phyloP scores from a whole-genome alignment of 441 rosid species.

The Jatropha multifida region DNA sequence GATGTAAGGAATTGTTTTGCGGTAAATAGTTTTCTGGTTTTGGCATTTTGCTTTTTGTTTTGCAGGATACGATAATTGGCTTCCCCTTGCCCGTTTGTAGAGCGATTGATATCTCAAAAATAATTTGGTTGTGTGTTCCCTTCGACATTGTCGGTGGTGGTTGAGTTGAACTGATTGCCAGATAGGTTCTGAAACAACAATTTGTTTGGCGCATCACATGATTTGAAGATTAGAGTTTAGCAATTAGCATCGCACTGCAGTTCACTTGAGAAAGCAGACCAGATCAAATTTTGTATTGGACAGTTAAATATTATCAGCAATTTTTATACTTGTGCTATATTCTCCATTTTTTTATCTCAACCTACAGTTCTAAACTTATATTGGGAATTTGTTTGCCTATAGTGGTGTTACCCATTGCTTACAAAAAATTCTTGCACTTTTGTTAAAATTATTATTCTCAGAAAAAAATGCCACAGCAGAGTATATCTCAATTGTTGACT shows the following conservation, averaged over 20 bases:
- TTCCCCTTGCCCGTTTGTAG: constrained; percentile 1
- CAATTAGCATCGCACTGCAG: constrained; percentile 1
- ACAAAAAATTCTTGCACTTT: neutral
- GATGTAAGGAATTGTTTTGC: neutral
- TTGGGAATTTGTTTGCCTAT: constrained; percentile 17
- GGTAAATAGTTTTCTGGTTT: neutral
- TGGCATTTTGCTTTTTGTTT: neutral
- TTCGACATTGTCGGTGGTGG: constrained; percentile 9
- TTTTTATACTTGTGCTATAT: constrained; percentile 11
- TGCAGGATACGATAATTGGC: constrained; percentile 24
- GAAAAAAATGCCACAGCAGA: too few relatives aligned
- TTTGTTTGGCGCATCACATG: constrained; percentile 12
- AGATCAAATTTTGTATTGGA: constrained; percentile 12
- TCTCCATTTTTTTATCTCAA: neutral
- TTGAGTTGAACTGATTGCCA: constrained; percentile 17
- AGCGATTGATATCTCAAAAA: constrained; percentile 4
- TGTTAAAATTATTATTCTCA: too few relatives aligned
- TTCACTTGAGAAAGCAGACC: constrained; percentile 12
- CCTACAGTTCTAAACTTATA: neutral
- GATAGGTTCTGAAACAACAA: constrained; percentile 7
- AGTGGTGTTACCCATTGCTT: neutral
- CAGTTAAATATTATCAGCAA: constrained; percentile 21
- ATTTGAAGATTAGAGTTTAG: constrained; percentile 25
- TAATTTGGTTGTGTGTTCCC: constrained; percentile 15
- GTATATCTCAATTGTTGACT: too few relatives aligned